Conservation (phyloP, 163 green algal genomes). For the Picocystis sp. region DNA sequence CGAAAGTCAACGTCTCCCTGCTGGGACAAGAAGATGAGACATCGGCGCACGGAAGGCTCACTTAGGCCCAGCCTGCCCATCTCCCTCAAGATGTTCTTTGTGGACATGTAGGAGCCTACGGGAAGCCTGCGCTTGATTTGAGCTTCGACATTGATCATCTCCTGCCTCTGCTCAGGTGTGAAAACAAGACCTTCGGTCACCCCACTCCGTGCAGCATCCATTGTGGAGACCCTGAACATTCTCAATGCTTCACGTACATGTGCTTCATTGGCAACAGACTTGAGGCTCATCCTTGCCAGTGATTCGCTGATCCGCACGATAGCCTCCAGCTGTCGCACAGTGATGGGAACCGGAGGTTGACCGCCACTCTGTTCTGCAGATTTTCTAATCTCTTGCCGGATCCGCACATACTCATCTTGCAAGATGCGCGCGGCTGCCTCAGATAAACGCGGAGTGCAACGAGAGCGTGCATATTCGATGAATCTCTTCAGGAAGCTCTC, state of each 20-base stretch:
- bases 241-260: conserved; percentile 64
- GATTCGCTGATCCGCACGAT: conserved; percentile 82
- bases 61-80: conserved; percentile 41
- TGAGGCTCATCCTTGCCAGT: conserved; percentile 80
- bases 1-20: conserved; percentile 11
- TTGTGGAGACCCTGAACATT: conserved; percentile 72
- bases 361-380: conserved; percentile 19
- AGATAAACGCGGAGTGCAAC: conserved; percentile 57
- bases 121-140: conserved; percentile 50
- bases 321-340: conserved; percentile 93
- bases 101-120: conserved; percentile 2
- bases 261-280: conserved; percentile 33
- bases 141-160: conserved; percentile 48
- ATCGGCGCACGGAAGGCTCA: conserved; percentile 22
- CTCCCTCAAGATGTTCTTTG: conserved; percentile 28
- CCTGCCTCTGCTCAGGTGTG: conserved; percentile 41
- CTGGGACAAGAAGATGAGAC: conserved; percentile 16
- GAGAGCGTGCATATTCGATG: conserved; percentile 69
- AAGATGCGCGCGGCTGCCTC: conserved; percentile 44
- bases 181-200: conserved; percentile 20
- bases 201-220: conserved; percentile 63
- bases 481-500: conserved; percentile 74
- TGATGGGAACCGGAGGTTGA: conserved; percentile 53
- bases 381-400: conserved; percentile 50
- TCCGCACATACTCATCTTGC: conserved; percentile 72